Evolutionary conservation across 495 filamentous ascomycete genomes (phyloP).

Genomic region (Aeminium ludgeri): DNA sequence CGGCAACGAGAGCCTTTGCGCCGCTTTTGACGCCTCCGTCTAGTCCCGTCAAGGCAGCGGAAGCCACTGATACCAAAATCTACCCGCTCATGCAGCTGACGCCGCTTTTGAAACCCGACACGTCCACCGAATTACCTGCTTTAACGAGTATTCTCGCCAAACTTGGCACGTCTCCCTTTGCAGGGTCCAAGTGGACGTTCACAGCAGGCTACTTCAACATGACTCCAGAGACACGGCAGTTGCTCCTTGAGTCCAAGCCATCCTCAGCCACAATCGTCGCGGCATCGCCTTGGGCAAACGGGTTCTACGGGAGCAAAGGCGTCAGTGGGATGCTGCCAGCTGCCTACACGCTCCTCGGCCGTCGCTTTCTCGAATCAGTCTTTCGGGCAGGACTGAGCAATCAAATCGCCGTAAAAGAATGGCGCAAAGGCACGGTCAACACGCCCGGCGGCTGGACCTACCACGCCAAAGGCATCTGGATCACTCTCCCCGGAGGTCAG

Average conservation of each 20-base stretch:
- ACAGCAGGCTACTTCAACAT: constrained; percentile 98
- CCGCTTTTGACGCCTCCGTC: constrained; percentile 42
- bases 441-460: constrained; percentile 86
- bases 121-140: constrained; percentile 74
- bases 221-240: constrained; percentile 56
- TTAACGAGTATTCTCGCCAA: constrained; percentile 55
- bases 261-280: constrained; percentile 66
- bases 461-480: constrained; percentile 93
- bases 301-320: constrained; percentile 80
- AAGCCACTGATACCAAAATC: constrained; percentile 47
- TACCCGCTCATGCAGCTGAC: constrained; percentile 80
- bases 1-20: constrained; percentile 45
- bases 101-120: constrained; percentile 58
- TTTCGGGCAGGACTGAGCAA: constrained; percentile 39
- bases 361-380: constrained; percentile 60
- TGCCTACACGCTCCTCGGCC: constrained; percentile 76
- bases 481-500: constrained; percentile 41
- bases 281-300: constrained; percentile 87
- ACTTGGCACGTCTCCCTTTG: constrained; percentile 43
- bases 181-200: constrained; percentile 70
- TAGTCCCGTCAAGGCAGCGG: constrained; percentile 18
- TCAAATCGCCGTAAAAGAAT: constrained; percentile 65
- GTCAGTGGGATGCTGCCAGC: constrained; percentile 78
- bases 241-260: constrained; percentile 56
- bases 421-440: constrained; percentile 66